Percentiles rank a stretch among this genome's conserved stretches.
Evolutionary conservation across 2,329 filamentous ascomycete species (phyloP).

Genomic region (Exophiala xenobiotica): DNA sequence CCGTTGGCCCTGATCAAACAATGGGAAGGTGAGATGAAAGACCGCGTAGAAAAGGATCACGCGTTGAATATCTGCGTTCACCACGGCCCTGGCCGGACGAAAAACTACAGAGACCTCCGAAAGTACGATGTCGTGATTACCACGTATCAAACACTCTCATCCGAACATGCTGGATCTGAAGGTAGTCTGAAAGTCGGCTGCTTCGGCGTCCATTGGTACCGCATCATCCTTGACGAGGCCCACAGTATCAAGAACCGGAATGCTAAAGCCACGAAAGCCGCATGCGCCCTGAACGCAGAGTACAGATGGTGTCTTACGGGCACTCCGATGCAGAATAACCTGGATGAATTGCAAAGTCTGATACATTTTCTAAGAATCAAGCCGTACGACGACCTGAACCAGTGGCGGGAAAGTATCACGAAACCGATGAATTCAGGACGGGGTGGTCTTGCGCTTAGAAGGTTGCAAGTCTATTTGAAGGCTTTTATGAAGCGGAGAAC

Average conservation of each 20-base stretch:
- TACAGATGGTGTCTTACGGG: conserved; percentile 96
- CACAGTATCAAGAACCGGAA: conserved; percentile 99
- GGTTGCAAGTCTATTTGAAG: conserved; percentile 79
- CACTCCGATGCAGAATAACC: conserved; percentile 96
- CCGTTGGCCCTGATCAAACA: conserved; percentile 93
- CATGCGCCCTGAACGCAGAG: conserved; percentile 77
- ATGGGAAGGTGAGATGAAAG: conserved; percentile 91
- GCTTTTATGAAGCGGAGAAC: conserved; percentile 99
- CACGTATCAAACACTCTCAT: conserved; percentile 92
- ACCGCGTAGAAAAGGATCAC: conserved; percentile 70
- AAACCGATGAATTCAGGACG: conserved; percentile 84
- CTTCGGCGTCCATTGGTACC: conserved; percentile 92
- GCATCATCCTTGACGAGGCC: conserved; percentile 91
- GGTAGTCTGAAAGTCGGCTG: conserved; percentile 71
- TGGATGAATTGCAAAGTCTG: conserved; percentile 91
- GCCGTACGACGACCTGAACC: conserved; percentile 79
- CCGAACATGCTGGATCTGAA: conserved; percentile 71
- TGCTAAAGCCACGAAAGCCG: conserved; percentile 90
- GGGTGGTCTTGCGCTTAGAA: conserved; percentile 82
- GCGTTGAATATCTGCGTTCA: conserved; percentile 81
- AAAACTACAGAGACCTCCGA: conserved; percentile 71
- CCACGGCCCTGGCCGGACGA: conserved; percentile 82
- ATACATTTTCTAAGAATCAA: conserved; percentile 90
- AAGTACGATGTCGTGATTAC: conserved; percentile 94
- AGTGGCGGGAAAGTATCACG: conserved; percentile 92